Evolutionary conservation across 1,284 basidiomycete species (phyloP).

Genomic region (Phaffia rhodozyma): DNA sequence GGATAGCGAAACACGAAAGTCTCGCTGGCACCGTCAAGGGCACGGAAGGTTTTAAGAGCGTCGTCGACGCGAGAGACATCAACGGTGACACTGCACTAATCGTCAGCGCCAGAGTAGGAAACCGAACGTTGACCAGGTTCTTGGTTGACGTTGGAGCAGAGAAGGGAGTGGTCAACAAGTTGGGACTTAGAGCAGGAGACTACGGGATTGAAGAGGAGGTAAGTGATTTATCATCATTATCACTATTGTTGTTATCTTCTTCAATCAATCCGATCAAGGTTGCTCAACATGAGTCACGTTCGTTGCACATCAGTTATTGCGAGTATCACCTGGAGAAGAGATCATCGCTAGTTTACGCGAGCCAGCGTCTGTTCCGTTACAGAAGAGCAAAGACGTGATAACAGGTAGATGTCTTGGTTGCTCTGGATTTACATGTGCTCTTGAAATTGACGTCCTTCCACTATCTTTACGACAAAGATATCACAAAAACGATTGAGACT

Average conservation of each 20-base stretch:
- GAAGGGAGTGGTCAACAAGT: conserved; percentile 78
- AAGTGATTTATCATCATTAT: conserved; percentile 24
- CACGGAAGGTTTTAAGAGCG: conserved; percentile 49
- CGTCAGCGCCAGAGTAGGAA: conserved; percentile 88
- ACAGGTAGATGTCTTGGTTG: conserved; percentile 45
- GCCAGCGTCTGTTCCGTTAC: conserved; percentile 57
- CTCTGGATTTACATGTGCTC: conserved; percentile 1
- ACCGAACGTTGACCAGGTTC: conserved; percentile 72
- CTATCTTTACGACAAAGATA: conserved; percentile 42
- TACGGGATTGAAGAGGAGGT: conserved; percentile 88
- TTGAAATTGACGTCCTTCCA: conserved; percentile 12
- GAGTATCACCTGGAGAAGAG: conserved; percentile 58
- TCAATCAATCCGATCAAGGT: conserved; percentile 1
- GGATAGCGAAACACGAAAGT: conserved; percentile 46
- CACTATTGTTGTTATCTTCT: background rate
- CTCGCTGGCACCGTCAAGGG: conserved; percentile 25
- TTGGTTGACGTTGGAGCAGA: conserved; percentile 90
- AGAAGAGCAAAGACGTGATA: conserved; percentile 82
- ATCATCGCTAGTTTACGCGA: conserved; percentile 55
- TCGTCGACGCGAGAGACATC: conserved; percentile 87
- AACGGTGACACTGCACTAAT: conserved; percentile 95
- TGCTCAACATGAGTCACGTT: conserved; percentile 18
- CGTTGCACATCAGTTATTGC: conserved; percentile 27
- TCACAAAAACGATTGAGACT: conserved; percentile 68
- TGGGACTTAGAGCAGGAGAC: conserved; percentile 83